A percentile compares a stretch with the other conserved stretches of the same genome.
These are phyloP conservation scores for Panus rudis DNA, from an alignment of 768 basidiomycete genomes.

Conservation along the genomic window DNA sequence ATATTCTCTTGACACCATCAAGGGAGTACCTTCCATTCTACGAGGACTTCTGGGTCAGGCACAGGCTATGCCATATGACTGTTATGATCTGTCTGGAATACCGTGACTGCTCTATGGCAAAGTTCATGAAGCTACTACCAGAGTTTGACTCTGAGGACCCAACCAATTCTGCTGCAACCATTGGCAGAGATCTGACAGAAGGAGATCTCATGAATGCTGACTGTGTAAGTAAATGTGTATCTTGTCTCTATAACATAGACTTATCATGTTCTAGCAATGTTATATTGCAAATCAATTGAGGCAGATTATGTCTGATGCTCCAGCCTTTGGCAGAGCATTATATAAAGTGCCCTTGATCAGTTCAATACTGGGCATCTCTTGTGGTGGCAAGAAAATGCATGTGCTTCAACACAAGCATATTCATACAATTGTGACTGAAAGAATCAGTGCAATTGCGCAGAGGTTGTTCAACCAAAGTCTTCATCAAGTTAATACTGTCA, in stretches of 20 bases:
- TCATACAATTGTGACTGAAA: too few species aligned
- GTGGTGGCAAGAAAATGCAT: too few species aligned
- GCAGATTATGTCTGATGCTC: too few species aligned
- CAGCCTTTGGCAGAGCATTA: too few species aligned
- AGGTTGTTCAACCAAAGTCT: too few species aligned
- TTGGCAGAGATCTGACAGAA: slow-evolving; percentile 37
- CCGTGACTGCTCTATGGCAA: neutral
- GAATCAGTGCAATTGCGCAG: too few species aligned
- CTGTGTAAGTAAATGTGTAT: slow-evolving; percentile 27
- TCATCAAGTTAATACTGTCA: too few species aligned
- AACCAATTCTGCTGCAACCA: slow-evolving; percentile 22
- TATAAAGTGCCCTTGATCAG: too few species aligned
- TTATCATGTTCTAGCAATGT: too few species aligned
- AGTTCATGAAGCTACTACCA: neutral
- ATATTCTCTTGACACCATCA: slow-evolving; percentile 52
- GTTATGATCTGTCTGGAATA: slow-evolving; percentile 24
- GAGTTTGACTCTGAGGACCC: slow-evolving; percentile 22
- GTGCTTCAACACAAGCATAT: slow-evolving; percentile 2
- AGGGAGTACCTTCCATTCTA: slow-evolving; percentile 39
- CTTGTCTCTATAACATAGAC: slow-evolving; percentile 20
- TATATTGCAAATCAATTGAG: too few species aligned
- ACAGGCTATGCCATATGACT: slow-evolving; percentile 32
- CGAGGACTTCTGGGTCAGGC: slow-evolving; percentile 39
- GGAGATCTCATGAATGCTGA: slow-evolving; percentile 39
- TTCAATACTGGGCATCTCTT: too few species aligned